A percentile compares a stretch with the other conserved stretches of the same genome.
Evolutionary conservation across 495 filamentous ascomycete genomes (phyloP).

Genomic region (Annulohypoxylon moriforme): DNA sequence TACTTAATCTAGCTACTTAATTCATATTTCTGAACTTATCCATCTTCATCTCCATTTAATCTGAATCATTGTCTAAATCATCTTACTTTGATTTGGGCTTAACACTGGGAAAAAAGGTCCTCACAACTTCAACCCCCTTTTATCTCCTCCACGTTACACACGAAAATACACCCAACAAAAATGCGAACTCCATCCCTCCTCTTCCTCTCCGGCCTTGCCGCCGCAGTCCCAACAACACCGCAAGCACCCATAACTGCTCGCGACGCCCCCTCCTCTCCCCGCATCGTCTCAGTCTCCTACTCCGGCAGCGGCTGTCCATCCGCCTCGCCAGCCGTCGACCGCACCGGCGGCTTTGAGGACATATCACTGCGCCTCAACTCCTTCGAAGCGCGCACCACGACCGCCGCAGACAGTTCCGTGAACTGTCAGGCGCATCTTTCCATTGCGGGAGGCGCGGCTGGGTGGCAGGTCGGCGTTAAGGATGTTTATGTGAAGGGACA

Average conservation of each 20-base stretch:
- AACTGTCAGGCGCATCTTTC: slow-evolving; percentile 58
- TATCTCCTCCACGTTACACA: too few species aligned
- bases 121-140: not conserved
- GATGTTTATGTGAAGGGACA: slow-evolving; percentile 51
- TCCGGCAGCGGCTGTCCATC: slow-evolving; percentile 55
- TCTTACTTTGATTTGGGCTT: not conserved
- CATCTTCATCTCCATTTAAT: not conserved
- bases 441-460: slow-evolving; percentile 47
- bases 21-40: slow-evolving; percentile 2
- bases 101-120: not conserved
- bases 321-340: slow-evolving; percentile 46
- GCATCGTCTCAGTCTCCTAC: slow-evolving; percentile 52
- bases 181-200: slow-evolving; percentile 47
- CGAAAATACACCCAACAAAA: slow-evolving; percentile 13
- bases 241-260: slow-evolving; percentile 19
- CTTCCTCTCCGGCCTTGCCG: slow-evolving; percentile 45
- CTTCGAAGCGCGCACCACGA: slow-evolving; percentile 49
- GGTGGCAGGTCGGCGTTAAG: slow-evolving; percentile 58
- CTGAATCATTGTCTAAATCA: not conserved
- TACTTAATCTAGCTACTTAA: slow-evolving; percentile 17
- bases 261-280: slow-evolving; percentile 42
- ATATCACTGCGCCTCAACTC: slow-evolving; percentile 49
- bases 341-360: slow-evolving; percentile 51
- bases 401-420: slow-evolving; percentile 42
- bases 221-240: slow-evolving; percentile 34